Conservation (phyloP, 257 asterid genomes). For the Capsicum pubescens region DNA sequence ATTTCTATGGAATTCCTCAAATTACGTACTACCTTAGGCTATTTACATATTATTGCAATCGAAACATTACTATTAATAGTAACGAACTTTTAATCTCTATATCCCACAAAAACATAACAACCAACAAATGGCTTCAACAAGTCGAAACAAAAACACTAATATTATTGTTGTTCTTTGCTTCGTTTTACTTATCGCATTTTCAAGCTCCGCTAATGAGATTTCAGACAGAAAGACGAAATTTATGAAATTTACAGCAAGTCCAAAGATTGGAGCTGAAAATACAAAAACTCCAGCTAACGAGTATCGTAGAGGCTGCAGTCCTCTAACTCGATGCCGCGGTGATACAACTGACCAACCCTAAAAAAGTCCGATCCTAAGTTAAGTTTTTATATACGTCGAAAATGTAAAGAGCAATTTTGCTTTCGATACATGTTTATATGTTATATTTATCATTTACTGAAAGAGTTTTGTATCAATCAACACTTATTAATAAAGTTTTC, state of each 20-base stretch:
- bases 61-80: background rate
- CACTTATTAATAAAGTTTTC: no score
- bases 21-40: background rate
- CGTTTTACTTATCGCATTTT: background rate
- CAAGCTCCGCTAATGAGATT: background rate
- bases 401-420: background rate
- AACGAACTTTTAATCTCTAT: background rate
- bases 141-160: background rate
- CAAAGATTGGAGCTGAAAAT: background rate
- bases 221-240: background rate
- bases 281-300: background rate
- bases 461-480: background rate
- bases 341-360: background rate
- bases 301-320: background rate
- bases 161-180: background rate
- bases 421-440: no score
- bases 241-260: background rate
- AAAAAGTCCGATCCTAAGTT: background rate
- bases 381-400: background rate
- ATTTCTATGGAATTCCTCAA: background rate
- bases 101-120: background rate
- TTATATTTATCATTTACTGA: background rate
- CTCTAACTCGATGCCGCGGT: background rate
- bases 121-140: constrained; percentile 8
- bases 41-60: background rate